Conservation (phyloP, 441 rosid species). For the Geranium incanum region DNA sequence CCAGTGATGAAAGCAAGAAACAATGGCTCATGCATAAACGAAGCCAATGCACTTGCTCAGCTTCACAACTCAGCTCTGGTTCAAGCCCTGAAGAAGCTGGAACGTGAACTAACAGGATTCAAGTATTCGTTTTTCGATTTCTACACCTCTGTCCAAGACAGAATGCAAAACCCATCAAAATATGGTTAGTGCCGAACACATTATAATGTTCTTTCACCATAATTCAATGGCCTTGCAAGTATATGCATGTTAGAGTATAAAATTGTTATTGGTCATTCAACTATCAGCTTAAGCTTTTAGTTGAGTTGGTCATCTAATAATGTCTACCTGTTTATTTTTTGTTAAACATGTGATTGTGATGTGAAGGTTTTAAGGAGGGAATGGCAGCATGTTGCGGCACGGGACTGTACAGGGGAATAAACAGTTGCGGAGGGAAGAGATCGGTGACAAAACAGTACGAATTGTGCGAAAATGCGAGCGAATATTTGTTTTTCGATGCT, state of each 20-base stretch:
- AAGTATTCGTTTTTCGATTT: constrained; percentile 26
- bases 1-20: constrained; percentile 9
- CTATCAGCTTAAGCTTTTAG: too few relatives aligned
- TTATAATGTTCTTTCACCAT: not conserved
- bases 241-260: too few relatives aligned
- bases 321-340: not conserved
- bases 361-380: not conserved
- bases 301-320: too few relatives aligned
- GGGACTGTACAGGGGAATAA: not conserved
- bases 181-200: constrained; percentile 2
- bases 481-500: not conserved
- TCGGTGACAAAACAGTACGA: not conserved
- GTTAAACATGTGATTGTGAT: not conserved
- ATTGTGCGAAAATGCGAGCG: not conserved
- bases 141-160: constrained; percentile 17
- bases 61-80: constrained; percentile 23
- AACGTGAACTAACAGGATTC: constrained; percentile 17
- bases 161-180: constrained; percentile 17
- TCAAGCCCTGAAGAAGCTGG: constrained; percentile 12
- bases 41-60: constrained; percentile 13
- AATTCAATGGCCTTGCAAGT: not conserved
- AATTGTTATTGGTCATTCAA: too few relatives aligned
- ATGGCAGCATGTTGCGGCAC: not conserved
- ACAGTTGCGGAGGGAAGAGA: not conserved
- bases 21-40: constrained; percentile 12